Conservation (phyloP, 768 basidiomycete species). For the Auricularia sp. region DNA sequence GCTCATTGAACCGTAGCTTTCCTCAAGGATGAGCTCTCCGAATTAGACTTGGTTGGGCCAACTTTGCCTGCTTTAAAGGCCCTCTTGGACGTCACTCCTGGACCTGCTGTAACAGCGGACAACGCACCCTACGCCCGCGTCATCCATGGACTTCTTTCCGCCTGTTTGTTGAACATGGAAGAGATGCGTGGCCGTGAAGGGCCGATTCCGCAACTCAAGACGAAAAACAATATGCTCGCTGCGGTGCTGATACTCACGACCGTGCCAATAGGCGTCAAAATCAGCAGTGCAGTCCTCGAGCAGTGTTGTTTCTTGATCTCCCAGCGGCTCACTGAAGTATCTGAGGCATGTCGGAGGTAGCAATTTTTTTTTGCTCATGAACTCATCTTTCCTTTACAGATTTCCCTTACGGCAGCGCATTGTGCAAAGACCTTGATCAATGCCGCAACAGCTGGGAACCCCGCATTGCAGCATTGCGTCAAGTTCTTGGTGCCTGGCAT, state of each 20-base stretch:
- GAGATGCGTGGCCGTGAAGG: slow-evolving; percentile 86
- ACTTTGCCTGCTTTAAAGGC: slow-evolving; percentile 72
- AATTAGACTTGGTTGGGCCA: slow-evolving; percentile 69
- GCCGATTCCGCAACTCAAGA: slow-evolving; percentile 62
- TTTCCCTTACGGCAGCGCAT: slow-evolving; percentile 77
- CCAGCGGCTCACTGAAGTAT: slow-evolving; percentile 60
- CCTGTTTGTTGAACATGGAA: slow-evolving; percentile 78
- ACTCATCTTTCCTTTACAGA: slow-evolving; percentile 29
- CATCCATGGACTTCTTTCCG: slow-evolving; percentile 74
- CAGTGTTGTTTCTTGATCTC: slow-evolving; percentile 77
- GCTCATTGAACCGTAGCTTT: slow-evolving; percentile 38
- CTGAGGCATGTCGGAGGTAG: slow-evolving; percentile 41
- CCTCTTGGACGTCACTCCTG: slow-evolving; percentile 47
- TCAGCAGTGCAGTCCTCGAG: slow-evolving; percentile 70
- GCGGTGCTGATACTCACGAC: slow-evolving; percentile 77
- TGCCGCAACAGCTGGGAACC: slow-evolving; percentile 56
- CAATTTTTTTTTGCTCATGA: not conserved
- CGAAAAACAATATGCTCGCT: slow-evolving; percentile 84
- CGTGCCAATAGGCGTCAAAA: slow-evolving; percentile 50
- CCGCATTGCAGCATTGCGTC: slow-evolving; percentile 59
- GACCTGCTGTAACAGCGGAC: slow-evolving; percentile 23
- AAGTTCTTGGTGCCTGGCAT: slow-evolving; percentile 68
- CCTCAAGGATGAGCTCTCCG: slow-evolving; percentile 75
- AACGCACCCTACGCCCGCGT: slow-evolving; percentile 47
- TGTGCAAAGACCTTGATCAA: slow-evolving; percentile 77